Conservation (phyloP, 306 rosid species). For the Quercus dentata region DNA sequence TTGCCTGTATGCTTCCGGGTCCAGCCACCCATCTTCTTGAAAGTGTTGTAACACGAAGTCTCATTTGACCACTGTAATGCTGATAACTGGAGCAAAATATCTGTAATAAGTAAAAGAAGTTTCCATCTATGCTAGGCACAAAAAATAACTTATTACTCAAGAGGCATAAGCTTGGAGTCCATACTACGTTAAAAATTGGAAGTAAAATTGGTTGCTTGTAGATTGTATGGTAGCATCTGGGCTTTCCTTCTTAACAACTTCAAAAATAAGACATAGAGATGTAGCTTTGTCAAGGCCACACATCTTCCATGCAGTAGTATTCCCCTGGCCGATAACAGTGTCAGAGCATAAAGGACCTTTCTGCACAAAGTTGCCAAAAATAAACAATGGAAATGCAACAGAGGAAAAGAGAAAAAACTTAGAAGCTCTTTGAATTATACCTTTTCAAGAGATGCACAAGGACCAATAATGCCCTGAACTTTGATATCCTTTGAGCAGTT, state of each 20-base stretch:
- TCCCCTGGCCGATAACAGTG: conserved; percentile 82
- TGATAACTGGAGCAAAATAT: conserved; percentile 82
- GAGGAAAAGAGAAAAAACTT: conserved; percentile 4
- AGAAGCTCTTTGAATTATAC: conserved; percentile 31
- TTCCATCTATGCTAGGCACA: conserved; percentile 34
- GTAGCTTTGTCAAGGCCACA: conserved; percentile 97
- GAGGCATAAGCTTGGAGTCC: conserved; percentile 33
- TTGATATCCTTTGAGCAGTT: conserved; percentile 96
- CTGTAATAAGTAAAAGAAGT: conserved; percentile 48
- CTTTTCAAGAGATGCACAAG: conserved; percentile 99
- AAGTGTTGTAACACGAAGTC: conserved; percentile 92
- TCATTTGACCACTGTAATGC: conserved; percentile 77
- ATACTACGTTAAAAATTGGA: conserved; percentile 95
- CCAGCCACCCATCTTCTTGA: conserved; percentile 99
- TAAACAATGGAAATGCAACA: conserved; percentile 20
- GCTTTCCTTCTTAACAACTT: conserved; percentile 82
- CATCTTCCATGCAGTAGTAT: conserved; percentile 97
- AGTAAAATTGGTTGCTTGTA: conserved; percentile 84
- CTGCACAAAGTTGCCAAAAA: conserved; percentile 49
- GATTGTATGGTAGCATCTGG: conserved; percentile 76
- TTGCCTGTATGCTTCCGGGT: conserved; percentile 78
- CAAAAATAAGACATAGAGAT: conserved; percentile 81
- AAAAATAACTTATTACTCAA: conserved; percentile 27
- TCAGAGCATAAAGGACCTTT: conserved; percentile 94
- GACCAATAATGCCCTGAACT: conserved; percentile 91